Conservation (phyloP, 2,329 filamentous ascomycete genomes). For the Drechslerella coelobrocha region DNA sequence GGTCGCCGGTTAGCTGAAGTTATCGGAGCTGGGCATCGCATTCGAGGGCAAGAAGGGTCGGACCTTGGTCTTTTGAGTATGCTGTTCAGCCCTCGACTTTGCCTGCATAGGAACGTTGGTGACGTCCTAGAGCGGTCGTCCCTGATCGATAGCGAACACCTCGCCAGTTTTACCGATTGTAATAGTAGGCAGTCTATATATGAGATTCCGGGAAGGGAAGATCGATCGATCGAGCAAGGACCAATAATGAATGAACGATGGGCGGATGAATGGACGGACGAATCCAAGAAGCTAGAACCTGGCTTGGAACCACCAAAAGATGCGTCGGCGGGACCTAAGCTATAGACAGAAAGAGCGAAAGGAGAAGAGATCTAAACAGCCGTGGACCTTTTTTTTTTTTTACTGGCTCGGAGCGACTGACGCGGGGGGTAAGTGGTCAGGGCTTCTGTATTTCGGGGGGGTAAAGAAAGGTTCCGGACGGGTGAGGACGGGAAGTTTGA, state of each 20-base stretch:
- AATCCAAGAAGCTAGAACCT: neutral
- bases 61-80: slow-evolving; percentile 70
- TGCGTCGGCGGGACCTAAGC: slow-evolving; percentile 13
- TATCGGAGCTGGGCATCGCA: slow-evolving; percentile 5
- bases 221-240: neutral
- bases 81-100: slow-evolving; percentile 66
- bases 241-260: neutral
- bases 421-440: slow-evolving; percentile 19
- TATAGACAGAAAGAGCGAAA: slow-evolving; percentile 32
- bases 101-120: slow-evolving; percentile 52
- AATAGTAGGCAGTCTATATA: slow-evolving; percentile 4
- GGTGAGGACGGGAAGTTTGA: slow-evolving; percentile 40
- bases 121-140: slow-evolving; percentile 48
- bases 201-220: slow-evolving; percentile 1
- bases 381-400: slow-evolving; percentile 3
- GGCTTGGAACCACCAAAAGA: slow-evolving; percentile 2
- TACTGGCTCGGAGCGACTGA: slow-evolving; percentile 22
- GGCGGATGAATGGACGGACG: neutral
- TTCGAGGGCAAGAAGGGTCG: slow-evolving; percentile 19
- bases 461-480: slow-evolving; percentile 27
- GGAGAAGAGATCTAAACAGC: slow-evolving; percentile 18
- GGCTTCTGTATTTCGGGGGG: slow-evolving; percentile 17
- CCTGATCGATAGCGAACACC: slow-evolving; percentile 39
- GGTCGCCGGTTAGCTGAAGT: slow-evolving; percentile 21
- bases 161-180: slow-evolving; percentile 36